Percentiles rank a stretch among this genome's conserved stretches.
Conservation (phyloP, 2,329 filamentous ascomycete genomes). For the Endothia cerciana region DNA sequence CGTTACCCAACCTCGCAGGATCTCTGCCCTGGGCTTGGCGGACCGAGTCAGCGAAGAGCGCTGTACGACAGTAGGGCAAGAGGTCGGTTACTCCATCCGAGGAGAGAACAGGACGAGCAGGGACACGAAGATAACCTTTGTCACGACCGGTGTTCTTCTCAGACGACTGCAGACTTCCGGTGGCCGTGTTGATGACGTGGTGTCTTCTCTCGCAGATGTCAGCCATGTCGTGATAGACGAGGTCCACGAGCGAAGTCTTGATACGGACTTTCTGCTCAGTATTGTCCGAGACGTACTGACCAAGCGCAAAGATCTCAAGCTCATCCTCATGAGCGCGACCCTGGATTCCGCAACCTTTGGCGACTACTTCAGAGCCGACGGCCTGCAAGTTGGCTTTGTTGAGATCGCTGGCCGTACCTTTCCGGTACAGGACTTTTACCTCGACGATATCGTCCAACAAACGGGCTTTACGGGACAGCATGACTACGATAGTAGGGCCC, state of each 20-base stretch:
- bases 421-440: conserved; percentile 85
- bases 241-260: conserved; percentile 91
- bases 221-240: conserved; percentile 96
- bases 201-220: conserved; percentile 82
- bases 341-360: conserved; percentile 86
- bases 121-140: conserved; percentile 88
- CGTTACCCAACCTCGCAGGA: conserved; percentile 92
- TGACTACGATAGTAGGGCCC: conserved; percentile 48
- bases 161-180: conserved; percentile 89
- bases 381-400: conserved; percentile 73
- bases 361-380: conserved; percentile 76
- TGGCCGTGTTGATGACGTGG: conserved; percentile 76
- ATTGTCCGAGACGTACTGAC: conserved; percentile 82
- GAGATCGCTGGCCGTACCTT: conserved; percentile 89
- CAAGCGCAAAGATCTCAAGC: conserved; percentile 76
- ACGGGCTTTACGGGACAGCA: conserved; percentile 69
- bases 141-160: conserved; percentile 92
- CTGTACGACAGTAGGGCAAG: conserved; percentile 78
- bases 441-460: conserved; percentile 83
- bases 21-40: conserved; percentile 90
- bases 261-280: conserved; percentile 91
- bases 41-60: conserved; percentile 94
- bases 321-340: conserved; percentile 96
- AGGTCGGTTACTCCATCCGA: conserved; percentile 89
- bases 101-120: conserved; percentile 79